Conservation (phyloP, 2,329 filamentous ascomycete genomes). For the Cercospora brassicicola region DNA sequence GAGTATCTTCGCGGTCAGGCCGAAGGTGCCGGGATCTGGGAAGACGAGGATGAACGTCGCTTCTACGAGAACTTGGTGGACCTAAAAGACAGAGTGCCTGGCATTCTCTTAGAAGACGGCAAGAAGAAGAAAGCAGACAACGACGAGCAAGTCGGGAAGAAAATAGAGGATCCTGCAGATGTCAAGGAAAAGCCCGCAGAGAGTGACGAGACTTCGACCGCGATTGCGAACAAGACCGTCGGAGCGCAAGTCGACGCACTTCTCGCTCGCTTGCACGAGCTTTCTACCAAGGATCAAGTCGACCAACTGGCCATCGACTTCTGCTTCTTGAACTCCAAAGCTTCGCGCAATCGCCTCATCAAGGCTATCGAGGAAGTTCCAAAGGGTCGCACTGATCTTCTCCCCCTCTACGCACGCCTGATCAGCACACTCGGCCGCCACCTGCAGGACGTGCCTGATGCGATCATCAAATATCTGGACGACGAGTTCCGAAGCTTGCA, state of each 20-base stretch:
- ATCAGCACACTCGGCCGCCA: constrained; percentile 92
- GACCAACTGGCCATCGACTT: constrained; percentile 95
- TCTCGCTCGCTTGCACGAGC: constrained; percentile 80
- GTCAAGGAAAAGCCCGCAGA: constrained; percentile 57
- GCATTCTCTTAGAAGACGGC: constrained; percentile 85
- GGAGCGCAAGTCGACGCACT: constrained; percentile 94
- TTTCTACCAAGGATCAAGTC: constrained; percentile 86
- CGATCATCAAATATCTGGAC: constrained; percentile 86
- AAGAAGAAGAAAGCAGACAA: constrained; percentile 88
- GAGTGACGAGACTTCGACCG: constrained; percentile 80
- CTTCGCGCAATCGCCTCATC: constrained; percentile 87
- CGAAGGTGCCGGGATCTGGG: constrained; percentile 94
- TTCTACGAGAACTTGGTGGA: constrained; percentile 98
- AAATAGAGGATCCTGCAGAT: constrained; percentile 54
- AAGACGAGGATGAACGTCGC: constrained; percentile 94
- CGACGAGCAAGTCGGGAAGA: constrained; percentile 82
- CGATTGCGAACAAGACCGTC: constrained; percentile 96
- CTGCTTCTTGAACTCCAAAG: constrained; percentile 97
- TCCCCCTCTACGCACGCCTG: constrained; percentile 88
- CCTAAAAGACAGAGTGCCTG: constrained; percentile 90
- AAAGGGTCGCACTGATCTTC: constrained; percentile 85
- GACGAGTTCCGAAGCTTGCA: constrained; percentile 96
- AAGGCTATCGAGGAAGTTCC: constrained; percentile 93
- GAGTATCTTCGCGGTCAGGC: constrained; percentile 89
- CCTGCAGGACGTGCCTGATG: constrained; percentile 90